A percentile compares a stretch with the other conserved stretches of the same genome.
Evolutionary conservation across 1,284 basidiomycete species (phyloP).

Genomic region (Cutaneotrichosporon sp.): DNA sequence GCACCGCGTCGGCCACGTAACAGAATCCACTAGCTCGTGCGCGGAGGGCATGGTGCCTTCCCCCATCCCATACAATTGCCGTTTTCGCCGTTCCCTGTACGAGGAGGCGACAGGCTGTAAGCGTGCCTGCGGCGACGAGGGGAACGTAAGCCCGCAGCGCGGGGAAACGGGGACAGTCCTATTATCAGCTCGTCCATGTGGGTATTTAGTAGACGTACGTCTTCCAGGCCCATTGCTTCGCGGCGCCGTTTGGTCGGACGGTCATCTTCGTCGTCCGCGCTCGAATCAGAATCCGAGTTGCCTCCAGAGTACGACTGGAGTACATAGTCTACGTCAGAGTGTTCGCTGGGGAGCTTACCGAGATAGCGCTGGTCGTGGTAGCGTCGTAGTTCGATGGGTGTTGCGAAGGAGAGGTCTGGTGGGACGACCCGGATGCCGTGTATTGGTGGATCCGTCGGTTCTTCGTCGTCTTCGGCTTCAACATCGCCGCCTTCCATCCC

Average conservation of each 20-base stretch:
- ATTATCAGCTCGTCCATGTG: constrained; percentile 21
- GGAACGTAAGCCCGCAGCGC: constrained; percentile 68
- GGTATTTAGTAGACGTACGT: constrained; percentile 54
- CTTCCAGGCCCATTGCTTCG: constrained; percentile 65
- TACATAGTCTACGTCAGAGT: constrained; percentile 24
- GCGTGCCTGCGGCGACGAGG: constrained; percentile 71
- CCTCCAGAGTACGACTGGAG: constrained; percentile 12
- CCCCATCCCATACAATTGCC: constrained; percentile 81
- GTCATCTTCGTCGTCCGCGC: constrained; percentile 11
- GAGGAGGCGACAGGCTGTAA: constrained; percentile 68
- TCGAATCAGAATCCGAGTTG: not conserved
- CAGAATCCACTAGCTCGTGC: constrained; percentile 81
- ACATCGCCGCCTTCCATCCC: constrained; percentile 45
- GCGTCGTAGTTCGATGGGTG: constrained; percentile 40
- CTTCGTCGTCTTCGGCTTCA: constrained; percentile 54
- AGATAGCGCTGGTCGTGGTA: constrained; percentile 55
- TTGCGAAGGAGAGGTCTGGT: constrained; percentile 35
- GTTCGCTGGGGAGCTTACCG: constrained; percentile 28
- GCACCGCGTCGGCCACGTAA: constrained; percentile 85
- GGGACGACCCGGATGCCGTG: constrained; percentile 25
- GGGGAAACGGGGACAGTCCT: constrained; percentile 80
- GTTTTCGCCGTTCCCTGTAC: constrained; percentile 59
- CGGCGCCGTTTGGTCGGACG: constrained; percentile 35
- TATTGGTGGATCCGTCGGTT: not conserved
- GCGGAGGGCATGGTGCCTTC: constrained; percentile 58